phyloP scores from a whole-genome alignment of 1,284 basidiomycete genomes.

The Irpex lacteus region DNA sequence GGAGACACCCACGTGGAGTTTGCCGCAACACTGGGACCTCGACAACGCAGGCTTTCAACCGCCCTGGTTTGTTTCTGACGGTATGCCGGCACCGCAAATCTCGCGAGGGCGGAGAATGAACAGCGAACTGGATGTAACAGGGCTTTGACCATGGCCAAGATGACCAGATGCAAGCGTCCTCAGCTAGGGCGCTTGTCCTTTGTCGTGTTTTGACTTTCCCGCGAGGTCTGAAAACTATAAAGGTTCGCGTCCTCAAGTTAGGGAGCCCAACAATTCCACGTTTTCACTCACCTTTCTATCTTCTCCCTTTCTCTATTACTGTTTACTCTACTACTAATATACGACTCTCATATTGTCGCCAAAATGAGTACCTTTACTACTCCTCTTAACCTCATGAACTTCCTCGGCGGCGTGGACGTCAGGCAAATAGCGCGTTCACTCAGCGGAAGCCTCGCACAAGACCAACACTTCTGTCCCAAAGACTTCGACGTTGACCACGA shows the following conservation, averaged over 20 bases:
- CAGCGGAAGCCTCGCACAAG: constrained; percentile 14
- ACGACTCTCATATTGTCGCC: not conserved
- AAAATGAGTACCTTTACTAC: constrained; percentile 35
- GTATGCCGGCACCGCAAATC: constrained; percentile 15
- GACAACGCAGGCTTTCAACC: not conserved
- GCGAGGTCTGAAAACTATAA: not conserved
- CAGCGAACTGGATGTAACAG: not conserved
- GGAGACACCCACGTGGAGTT: not conserved
- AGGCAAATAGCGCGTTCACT: constrained; percentile 16
- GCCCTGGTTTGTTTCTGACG: constrained; percentile 1
- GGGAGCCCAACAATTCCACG: not conserved
- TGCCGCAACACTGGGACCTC: constrained; percentile 1
- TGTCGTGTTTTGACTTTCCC: not conserved
- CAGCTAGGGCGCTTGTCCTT: not conserved
- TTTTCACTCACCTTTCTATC: not conserved
- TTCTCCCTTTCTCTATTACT: not conserved
- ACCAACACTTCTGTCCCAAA: constrained; percentile 19
- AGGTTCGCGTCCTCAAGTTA: constrained; percentile 2
- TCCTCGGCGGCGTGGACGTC: constrained; percentile 19
- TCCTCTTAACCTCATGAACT: constrained; percentile 33
- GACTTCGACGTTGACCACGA: constrained; percentile 35
- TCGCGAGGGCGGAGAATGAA: constrained; percentile 9
- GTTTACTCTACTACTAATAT: not conserved
- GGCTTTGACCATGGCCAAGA: not conserved
- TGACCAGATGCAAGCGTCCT: not conserved